Conservation (phyloP, 192 early-diverging fungal genomes). For the Coemansia sp. region DNA sequence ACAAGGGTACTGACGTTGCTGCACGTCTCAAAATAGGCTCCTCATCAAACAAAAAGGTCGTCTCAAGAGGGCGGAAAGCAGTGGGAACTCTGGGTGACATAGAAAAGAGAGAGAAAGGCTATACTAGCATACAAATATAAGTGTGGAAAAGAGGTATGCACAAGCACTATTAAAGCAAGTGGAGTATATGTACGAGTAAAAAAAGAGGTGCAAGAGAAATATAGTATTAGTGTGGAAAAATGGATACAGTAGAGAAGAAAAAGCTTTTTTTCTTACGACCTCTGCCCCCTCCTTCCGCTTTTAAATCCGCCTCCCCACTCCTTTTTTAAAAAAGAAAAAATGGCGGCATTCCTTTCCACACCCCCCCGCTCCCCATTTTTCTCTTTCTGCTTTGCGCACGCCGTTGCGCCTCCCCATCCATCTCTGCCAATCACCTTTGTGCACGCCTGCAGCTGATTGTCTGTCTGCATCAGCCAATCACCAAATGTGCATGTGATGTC, state of each 20-base stretch:
- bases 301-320: not conserved
- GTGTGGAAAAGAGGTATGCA: constrained; percentile 1
- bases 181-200: constrained; percentile 8
- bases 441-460: constrained; percentile 7
- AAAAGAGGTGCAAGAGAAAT: constrained; percentile 1
- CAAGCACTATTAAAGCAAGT: constrained; percentile 13
- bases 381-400: constrained; percentile 8
- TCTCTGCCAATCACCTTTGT: constrained; percentile 5
- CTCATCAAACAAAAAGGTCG: constrained; percentile 19
- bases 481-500: not conserved
- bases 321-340: constrained; percentile 3
- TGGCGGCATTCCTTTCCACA: not conserved
- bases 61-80: constrained; percentile 53
- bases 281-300: constrained; percentile 9
- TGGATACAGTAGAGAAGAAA: constrained; percentile 11
- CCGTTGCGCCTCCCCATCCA: not conserved
- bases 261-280: constrained; percentile 7
- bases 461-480: not conserved
- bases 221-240: not conserved
- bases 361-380: constrained; percentile 10
- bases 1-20: constrained; percentile 31
- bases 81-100: constrained; percentile 49
- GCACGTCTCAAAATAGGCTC: constrained; percentile 29
- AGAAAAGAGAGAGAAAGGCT: not conserved
- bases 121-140: constrained; percentile 12